Evolutionary conservation across 1,284 basidiomycete genomes (phyloP).

Genomic region (Ceratobasidium sp.): DNA sequence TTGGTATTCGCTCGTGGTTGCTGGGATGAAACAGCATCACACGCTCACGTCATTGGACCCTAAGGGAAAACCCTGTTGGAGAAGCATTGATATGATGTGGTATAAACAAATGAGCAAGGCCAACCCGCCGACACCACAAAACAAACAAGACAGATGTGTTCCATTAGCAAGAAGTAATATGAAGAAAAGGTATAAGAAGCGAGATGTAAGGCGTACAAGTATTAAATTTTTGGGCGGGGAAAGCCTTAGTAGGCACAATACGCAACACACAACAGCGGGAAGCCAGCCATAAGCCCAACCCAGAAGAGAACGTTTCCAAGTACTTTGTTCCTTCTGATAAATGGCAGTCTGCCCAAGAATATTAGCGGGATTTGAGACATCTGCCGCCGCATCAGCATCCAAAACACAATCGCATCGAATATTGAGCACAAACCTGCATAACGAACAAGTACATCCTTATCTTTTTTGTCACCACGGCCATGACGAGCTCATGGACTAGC

Average conservation of each 20-base stretch:
- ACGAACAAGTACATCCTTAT: constrained; percentile 83
- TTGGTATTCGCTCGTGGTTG: background rate
- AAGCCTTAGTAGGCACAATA: constrained; percentile 74
- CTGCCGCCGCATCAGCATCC: constrained; percentile 58
- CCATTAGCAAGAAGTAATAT: background rate
- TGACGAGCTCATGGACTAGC: constrained; percentile 92
- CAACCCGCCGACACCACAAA: no score
- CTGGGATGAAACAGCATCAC: no score
- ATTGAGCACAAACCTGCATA: constrained; percentile 62
- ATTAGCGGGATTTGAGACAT: constrained; percentile 95
- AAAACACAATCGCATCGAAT: background rate
- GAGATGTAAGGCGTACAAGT: background rate
- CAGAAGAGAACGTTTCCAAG: constrained; percentile 87
- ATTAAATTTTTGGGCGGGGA: background rate
- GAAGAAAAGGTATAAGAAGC: background rate
- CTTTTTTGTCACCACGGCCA: constrained; percentile 96
- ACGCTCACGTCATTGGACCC: background rate
- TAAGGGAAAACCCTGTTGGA: constrained; percentile 34
- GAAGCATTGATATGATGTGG: background rate
- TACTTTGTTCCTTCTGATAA: constrained; percentile 82
- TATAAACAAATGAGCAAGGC: background rate
- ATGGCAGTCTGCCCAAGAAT: constrained; percentile 78
- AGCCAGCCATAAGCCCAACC: constrained; percentile 81
- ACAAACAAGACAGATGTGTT: background rate
- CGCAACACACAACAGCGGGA: constrained; percentile 91